Conservation (phyloP, 2,329 filamentous ascomycete genomes). For the Phaeosphaeriaceae sp. region DNA sequence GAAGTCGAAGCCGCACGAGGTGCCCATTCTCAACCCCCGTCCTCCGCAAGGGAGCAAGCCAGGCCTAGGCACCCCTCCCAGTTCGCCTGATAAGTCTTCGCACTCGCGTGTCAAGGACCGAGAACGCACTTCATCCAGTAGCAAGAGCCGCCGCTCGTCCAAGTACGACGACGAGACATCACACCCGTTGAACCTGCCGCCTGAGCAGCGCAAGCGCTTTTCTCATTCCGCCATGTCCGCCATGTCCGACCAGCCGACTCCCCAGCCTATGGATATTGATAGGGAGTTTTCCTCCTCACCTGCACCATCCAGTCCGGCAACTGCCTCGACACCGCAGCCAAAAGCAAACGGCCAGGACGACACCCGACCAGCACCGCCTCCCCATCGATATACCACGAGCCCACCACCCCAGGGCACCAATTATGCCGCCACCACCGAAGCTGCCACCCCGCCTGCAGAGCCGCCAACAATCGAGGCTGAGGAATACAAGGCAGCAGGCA, state of each 20-base stretch:
- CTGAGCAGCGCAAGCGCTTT: conserved; percentile 82
- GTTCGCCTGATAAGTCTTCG: too few relatives aligned
- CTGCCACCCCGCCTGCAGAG: conserved; percentile 48
- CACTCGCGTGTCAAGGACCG: conserved; percentile 42
- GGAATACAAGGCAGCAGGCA: conserved; percentile 88
- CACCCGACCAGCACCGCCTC: conserved; percentile 69
- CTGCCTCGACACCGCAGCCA: conserved; percentile 55
- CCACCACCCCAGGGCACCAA: conserved; percentile 52
- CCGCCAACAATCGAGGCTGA: conserved; percentile 78
- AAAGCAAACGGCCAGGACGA: conserved; percentile 56
- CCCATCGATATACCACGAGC: conserved; percentile 65
- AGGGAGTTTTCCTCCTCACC: conserved; percentile 66
- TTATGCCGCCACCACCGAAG: conserved; percentile 47
- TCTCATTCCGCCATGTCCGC: conserved; percentile 72
- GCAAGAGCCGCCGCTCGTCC: conserved; percentile 46
- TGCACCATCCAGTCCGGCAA: conserved; percentile 55
- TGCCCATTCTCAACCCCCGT: conserved; percentile 30
- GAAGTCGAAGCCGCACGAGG: conserved; percentile 41
- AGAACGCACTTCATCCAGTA: conserved; percentile 33
- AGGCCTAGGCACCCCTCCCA: conserved; percentile 41
- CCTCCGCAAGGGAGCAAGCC: conserved; percentile 18
- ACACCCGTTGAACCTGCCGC: conserved; percentile 88
- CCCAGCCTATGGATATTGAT: conserved; percentile 79
- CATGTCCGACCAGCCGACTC: conserved; percentile 58
- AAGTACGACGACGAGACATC: conserved; percentile 71